phyloP scores from a whole-genome alignment of 257 asterid genomes.

The Plantago major region DNA sequence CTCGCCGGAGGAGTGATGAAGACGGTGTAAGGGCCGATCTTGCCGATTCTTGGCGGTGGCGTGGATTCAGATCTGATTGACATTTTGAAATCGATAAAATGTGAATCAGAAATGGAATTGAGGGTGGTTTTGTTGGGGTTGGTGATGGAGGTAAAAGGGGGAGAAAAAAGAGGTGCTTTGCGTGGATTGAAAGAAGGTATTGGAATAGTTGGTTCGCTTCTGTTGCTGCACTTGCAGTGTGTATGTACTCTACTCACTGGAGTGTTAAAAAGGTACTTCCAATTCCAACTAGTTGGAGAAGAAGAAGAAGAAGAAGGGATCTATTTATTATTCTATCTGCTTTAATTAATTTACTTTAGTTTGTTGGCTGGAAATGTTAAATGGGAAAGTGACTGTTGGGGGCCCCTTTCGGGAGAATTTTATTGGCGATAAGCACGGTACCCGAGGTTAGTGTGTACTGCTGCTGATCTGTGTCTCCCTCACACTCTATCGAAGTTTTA shows the following conservation, averaged over 20 bases:
- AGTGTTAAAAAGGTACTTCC: not conserved
- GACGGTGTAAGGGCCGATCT: slow-evolving; percentile 99
- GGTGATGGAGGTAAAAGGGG: not conserved
- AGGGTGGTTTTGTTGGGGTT: not conserved
- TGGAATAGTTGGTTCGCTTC: not conserved
- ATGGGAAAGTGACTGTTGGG: slow-evolving; percentile 6
- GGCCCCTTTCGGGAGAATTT: slow-evolving; percentile 20
- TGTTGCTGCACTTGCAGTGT: not conserved
- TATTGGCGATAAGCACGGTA: slow-evolving; percentile 14
- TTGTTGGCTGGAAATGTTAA: too few species aligned
- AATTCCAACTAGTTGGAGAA: not conserved
- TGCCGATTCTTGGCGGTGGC: slow-evolving; percentile 89
- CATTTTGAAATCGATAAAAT: slow-evolving; percentile 22
- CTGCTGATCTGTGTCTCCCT: too few species aligned
- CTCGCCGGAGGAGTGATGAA: slow-evolving; percentile 88
- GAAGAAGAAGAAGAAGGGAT: slow-evolving; percentile 2
- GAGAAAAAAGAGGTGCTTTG: not conserved
- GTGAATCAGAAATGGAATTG: slow-evolving; percentile 6
- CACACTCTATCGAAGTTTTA: too few species aligned
- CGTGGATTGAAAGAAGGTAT: slow-evolving; percentile 29
- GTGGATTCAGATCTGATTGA: slow-evolving; percentile 37
- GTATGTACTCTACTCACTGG: not conserved
- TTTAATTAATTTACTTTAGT: too few species aligned
- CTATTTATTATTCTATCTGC: too few species aligned
- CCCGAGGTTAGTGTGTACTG: slow-evolving; percentile 29